A percentile compares a stretch with the other conserved stretches of the same genome.
Evolutionary conservation across 768 basidiomycete species (phyloP).

Genomic region (Phaffia australis): DNA sequence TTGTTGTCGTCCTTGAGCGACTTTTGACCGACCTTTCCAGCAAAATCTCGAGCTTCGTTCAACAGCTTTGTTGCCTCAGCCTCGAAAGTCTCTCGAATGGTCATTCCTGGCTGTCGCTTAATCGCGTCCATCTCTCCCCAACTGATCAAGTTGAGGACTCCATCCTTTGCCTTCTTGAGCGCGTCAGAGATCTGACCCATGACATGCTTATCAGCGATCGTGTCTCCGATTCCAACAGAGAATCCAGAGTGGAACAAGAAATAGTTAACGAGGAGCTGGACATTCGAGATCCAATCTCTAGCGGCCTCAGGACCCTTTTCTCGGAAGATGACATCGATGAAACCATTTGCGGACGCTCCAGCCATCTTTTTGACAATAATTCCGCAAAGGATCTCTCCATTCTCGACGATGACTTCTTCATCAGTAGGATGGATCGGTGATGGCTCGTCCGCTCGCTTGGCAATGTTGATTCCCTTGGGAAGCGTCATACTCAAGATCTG

Average conservation of each 20-base stretch:
- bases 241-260: conserved; percentile 99
- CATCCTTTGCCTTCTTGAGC: conserved; percentile 66
- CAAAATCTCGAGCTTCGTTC: conserved; percentile 87
- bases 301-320: conserved; percentile 93
- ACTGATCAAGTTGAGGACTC: conserved; percentile 67
- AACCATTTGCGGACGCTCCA: conserved; percentile 76
- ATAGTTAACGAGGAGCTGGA: conserved; percentile 92
- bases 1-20: conserved; percentile 98
- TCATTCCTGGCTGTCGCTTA: conserved; percentile 92
- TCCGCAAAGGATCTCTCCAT: conserved; percentile 89
- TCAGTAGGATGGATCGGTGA: conserved; percentile 75
- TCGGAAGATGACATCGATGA: conserved; percentile 92
- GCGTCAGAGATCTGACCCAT: conserved; percentile 77
- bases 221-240: conserved; percentile 97
- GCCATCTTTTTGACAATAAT: conserved; percentile 99
- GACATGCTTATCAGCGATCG: conserved; percentile 79
- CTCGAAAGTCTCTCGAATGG: conserved; percentile 97
- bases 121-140: conserved; percentile 76
- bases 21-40: conserved; percentile 93
- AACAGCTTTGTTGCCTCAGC: conserved; percentile 79
- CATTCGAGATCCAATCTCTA: conserved; percentile 76
- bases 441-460: conserved; percentile 49
- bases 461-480: conserved; percentile 80
- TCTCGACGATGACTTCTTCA: conserved; percentile 90
- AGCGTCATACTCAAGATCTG: conserved; percentile 86